These are phyloP conservation scores for Citrus mangshanensis DNA, from an alignment of 345 rosid genomes.

Conservation along the genomic window DNA sequence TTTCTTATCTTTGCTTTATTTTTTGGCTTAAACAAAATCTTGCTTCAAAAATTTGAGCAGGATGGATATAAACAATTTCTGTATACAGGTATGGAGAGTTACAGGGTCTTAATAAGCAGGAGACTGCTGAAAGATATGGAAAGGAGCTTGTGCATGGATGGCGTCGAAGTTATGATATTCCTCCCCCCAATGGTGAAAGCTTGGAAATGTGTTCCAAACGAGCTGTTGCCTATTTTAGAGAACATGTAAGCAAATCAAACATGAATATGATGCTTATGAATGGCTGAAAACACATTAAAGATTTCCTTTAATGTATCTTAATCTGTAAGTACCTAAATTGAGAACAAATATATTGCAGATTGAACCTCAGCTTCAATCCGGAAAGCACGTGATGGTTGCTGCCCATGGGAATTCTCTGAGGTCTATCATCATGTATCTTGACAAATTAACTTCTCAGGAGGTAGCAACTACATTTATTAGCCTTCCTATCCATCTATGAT, in stretches of 20 bases:
- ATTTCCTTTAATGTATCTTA: not conserved
- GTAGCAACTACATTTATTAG: slow-evolving; percentile 25
- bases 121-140: slow-evolving; percentile 92
- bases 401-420: slow-evolving; percentile 95
- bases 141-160: slow-evolving; percentile 89
- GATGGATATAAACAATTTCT: not conserved
- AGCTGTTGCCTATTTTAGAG: slow-evolving; percentile 72
- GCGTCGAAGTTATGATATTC: slow-evolving; percentile 95
- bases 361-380: slow-evolving; percentile 76
- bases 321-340: not conserved
- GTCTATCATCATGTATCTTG: slow-evolving; percentile 97
- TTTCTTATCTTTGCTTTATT: slow-evolving; percentile 42
- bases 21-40: slow-evolving; percentile 26
- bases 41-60: not conserved
- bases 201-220: slow-evolving; percentile 97
- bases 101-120: slow-evolving; percentile 94
- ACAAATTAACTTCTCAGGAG: slow-evolving; percentile 93
- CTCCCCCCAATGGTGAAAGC: slow-evolving; percentile 97
- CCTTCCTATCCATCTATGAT: slow-evolving; percentile 1
- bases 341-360: slow-evolving; percentile 43
- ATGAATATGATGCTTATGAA: not conserved
- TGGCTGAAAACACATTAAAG: not conserved
- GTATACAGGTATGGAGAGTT: slow-evolving; percentile 84
- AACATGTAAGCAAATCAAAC: slow-evolving; percentile 31
- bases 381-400: slow-evolving; percentile 88